A percentile compares a stretch with the other conserved stretches of the same genome.
These are phyloP conservation scores for Uronychia setigera DNA, from an alignment of 73 alveolate species.

Conservation along the genomic window DNA sequence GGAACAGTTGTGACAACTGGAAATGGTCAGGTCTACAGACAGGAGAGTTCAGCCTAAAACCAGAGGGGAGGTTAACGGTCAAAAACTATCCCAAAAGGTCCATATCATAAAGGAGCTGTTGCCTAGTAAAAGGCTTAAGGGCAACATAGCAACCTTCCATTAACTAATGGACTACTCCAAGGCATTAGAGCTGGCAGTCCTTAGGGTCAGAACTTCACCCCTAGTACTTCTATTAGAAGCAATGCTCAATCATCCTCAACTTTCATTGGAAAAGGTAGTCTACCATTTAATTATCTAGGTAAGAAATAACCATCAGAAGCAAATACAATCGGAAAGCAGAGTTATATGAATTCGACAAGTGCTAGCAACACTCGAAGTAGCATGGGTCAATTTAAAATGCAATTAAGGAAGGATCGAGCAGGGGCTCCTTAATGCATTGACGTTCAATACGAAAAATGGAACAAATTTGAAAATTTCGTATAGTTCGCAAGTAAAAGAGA, in stretches of 20 bases:
- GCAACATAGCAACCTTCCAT: neutral
- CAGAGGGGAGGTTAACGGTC: neutral
- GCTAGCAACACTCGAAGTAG: neutral
- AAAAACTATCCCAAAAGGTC: neutral
- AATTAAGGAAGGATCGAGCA: neutral
- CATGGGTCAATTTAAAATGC: neutral
- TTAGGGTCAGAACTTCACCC: neutral
- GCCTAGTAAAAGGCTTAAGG: neutral
- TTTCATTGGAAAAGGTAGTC: neutral
- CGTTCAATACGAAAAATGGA: slow-evolving; percentile 56
- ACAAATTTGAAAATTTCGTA: slow-evolving; percentile 60
- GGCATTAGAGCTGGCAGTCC: neutral
- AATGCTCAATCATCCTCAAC: neutral
- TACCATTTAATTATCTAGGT: neutral
- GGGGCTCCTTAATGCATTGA: slow-evolving; percentile 22
- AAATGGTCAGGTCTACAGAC: too few species aligned
- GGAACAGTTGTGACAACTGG: neutral
- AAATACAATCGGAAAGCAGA: neutral
- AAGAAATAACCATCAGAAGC: neutral
- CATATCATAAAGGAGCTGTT: neutral
- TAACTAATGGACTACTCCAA: neutral
- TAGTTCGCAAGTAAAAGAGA: slow-evolving; percentile 58
- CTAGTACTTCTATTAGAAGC: neutral
- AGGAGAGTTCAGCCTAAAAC: neutral
- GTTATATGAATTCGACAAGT: neutral